Evolutionary conservation across 768 basidiomycete genomes (phyloP).

Genomic region (Mycena metata): DNA sequence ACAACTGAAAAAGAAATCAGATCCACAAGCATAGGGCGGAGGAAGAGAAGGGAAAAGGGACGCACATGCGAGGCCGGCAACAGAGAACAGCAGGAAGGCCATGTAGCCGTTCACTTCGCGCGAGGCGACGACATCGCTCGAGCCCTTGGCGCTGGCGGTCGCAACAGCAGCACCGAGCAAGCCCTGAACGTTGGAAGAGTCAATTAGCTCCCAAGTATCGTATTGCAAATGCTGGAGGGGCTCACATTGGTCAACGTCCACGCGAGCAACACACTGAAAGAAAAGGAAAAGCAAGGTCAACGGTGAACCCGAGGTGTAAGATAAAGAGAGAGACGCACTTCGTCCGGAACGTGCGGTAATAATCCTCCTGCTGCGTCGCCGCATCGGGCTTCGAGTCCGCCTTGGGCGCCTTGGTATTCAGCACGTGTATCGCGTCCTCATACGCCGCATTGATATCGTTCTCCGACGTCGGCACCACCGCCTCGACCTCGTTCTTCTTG

Average conservation of each 20-base stretch:
- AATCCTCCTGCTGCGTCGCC: constrained; percentile 83
- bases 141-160: constrained; percentile 64
- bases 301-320: constrained; percentile 1
- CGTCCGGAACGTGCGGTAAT: constrained; percentile 90
- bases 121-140: constrained; percentile 55
- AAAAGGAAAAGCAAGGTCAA: constrained; percentile 34
- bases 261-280: constrained; percentile 67
- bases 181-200: constrained; percentile 54
- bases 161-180: constrained; percentile 81
- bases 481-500: constrained; percentile 87
- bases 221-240: constrained; percentile 1
- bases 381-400: constrained; percentile 72
- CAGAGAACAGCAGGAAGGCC: constrained; percentile 89
- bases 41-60: constrained; percentile 37
- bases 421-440: constrained; percentile 89
- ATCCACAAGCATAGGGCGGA: background rate
- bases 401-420: constrained; percentile 84
- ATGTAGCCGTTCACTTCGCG: constrained; percentile 86
- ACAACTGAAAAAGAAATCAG: constrained; percentile 66
- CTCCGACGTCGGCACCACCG: constrained; percentile 86
- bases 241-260: constrained; percentile 91
- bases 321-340: constrained; percentile 66
- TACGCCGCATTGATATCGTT: constrained; percentile 92
- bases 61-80: constrained; percentile 90
- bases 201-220: constrained; percentile 21